Conservation (phyloP, 2,329 filamentous ascomycete species). For the Ustilaginoidea virens region DNA sequence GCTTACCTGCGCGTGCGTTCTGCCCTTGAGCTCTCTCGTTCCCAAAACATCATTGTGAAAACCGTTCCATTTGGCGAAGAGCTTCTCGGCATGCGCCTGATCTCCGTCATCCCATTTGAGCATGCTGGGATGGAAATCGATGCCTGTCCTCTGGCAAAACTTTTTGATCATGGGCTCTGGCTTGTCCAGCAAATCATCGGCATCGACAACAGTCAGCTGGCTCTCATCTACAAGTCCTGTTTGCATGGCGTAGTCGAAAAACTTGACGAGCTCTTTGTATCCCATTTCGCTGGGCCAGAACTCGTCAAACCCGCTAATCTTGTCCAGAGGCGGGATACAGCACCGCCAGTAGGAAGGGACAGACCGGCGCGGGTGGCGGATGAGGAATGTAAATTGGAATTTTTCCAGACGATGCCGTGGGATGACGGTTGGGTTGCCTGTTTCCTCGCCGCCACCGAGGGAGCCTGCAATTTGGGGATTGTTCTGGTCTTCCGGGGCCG, state of each 20-base stretch:
- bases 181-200: conserved; percentile 82
- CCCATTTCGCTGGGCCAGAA: conserved; percentile 84
- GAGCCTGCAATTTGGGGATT: conserved; percentile 62
- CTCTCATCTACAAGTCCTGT: conserved; percentile 56
- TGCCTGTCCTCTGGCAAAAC: conserved; percentile 69
- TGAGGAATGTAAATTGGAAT: conserved; percentile 93
- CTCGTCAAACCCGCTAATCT: conserved; percentile 69
- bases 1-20: conserved; percentile 45
- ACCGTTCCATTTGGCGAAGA: conserved; percentile 93
- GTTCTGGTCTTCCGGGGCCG: conserved; percentile 46
- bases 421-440: conserved; percentile 71
- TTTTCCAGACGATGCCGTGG: conserved; percentile 54
- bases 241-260: conserved; percentile 72
- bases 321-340: conserved; percentile 72
- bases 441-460: conserved; percentile 50
- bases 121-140: conserved; percentile 66
- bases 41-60: conserved; percentile 92
- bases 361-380: conserved; percentile 82
- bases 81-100: conserved; percentile 54
- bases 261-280: conserved; percentile 69
- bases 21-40: conserved; percentile 59
- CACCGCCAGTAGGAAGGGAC: conserved; percentile 93
- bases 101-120: conserved; percentile 69
- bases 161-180: conserved; percentile 60
- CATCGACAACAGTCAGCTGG: conserved; percentile 75